Conservation (phyloP, 768 basidiomycete genomes). For the Scleroderma bovista region DNA sequence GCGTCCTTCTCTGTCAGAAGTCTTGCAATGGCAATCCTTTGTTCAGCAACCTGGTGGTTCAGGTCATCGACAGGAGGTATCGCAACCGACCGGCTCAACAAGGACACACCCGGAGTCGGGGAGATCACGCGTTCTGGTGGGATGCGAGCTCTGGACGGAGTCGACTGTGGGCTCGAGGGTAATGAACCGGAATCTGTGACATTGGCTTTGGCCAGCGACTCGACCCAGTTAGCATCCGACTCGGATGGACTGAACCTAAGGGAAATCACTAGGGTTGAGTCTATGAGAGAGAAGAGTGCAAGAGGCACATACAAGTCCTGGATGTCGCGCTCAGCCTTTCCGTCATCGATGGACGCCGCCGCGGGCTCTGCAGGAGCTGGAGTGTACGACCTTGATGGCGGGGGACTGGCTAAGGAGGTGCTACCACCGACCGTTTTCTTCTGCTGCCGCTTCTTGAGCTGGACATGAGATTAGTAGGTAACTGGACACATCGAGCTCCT, state of each 20-base stretch:
- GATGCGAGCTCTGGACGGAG: conserved; percentile 6
- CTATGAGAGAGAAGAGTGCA: conserved; percentile 3
- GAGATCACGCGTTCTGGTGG: conserved; percentile 10
- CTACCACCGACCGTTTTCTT: conserved; percentile 51
- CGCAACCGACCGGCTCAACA: neutral
- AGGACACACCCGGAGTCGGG: conserved; percentile 8
- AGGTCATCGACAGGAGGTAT: conserved; percentile 9
- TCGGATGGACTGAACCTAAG: conserved; percentile 39
- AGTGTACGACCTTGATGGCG: conserved; percentile 46
- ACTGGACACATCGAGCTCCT: neutral
- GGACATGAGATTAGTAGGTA: conserved; percentile 7
- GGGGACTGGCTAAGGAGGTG: conserved; percentile 36
- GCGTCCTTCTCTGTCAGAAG: conserved; percentile 23
- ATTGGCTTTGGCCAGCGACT: conserved; percentile 47
- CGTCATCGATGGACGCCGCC: conserved; percentile 29
- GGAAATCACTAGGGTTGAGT: conserved; percentile 1
- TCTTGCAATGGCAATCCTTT: conserved; percentile 11
- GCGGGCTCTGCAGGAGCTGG: conserved; percentile 42
- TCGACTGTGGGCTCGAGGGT: conserved; percentile 25
- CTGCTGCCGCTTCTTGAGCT: conserved; percentile 81
- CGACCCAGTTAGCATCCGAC: conserved; percentile 50
- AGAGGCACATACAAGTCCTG: conserved; percentile 56
- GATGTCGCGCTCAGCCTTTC: conserved; percentile 42
- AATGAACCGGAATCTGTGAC: conserved; percentile 30
- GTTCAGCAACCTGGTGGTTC: conserved; percentile 13